A percentile compares a stretch with the other conserved stretches of the same genome.
These are phyloP conservation scores for Fusarium circinatum DNA, from an alignment of 2,329 filamentous ascomycete genomes.

Conservation along the genomic window DNA sequence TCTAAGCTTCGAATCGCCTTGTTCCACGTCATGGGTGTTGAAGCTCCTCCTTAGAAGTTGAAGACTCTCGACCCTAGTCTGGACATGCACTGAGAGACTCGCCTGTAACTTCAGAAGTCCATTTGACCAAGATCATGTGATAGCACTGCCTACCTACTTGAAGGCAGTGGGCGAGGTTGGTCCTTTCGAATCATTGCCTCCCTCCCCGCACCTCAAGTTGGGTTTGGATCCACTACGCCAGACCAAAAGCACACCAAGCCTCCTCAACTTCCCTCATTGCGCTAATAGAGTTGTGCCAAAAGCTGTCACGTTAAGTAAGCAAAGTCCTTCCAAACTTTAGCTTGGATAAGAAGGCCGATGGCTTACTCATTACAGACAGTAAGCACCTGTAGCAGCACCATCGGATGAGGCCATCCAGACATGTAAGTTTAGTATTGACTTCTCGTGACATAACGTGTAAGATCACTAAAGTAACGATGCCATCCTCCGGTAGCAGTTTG, in stretches of 20 bases:
- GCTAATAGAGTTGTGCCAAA: background rate
- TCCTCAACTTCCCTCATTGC: too few relatives aligned
- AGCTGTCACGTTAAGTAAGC: background rate
- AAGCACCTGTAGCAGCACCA: background rate
- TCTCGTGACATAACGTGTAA: background rate
- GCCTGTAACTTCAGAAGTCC: background rate
- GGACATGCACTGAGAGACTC: background rate
- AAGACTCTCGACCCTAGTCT: background rate
- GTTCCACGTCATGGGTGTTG: background rate
- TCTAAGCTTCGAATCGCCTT: background rate
- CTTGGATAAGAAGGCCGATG: background rate
- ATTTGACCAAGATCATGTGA: background rate
- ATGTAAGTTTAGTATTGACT: too few relatives aligned
- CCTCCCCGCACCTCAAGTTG: background rate
- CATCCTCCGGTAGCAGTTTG: too few relatives aligned
- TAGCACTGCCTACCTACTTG: background rate
- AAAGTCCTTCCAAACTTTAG: background rate
- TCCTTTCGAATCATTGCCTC: background rate
- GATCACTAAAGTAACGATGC: background rate
- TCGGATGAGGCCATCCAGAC: background rate
- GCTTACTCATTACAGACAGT: background rate
- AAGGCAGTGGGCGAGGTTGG: background rate
- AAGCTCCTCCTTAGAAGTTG: background rate
- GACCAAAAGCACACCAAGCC: background rate
- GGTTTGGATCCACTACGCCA: background rate